Base-by-base conservation (phyloP, 441 rosid genomes). In the Geranium incanum region DNA sequence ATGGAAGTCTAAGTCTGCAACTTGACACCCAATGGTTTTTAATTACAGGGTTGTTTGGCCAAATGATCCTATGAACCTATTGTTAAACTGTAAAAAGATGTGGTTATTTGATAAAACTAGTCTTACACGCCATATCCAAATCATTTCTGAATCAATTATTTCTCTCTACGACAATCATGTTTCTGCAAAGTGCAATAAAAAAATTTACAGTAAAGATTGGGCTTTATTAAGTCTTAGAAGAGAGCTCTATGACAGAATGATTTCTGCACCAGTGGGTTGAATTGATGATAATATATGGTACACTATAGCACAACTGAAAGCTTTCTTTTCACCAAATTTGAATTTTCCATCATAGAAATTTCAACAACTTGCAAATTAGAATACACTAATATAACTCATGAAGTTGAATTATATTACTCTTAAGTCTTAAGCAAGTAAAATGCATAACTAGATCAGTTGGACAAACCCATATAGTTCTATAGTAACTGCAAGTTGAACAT, bases 11-110 rank as follows among this genome's bases (percentile, higher is more conserved):
- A 21, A 7, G 3, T 8, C 12, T 60, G 28, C 64, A 60, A 60
- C 36, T 19, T 21, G 33, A 60, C 13, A 8, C 36, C 36, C 66
- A 21, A 60, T 60, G 66, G 13, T 21, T 48, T 11, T 48, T 48
- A 60, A 7, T 5, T 18, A 59, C 64, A 59, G 64, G 15, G 19
- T 59, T 6, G 64, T 59, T 18, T 19, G 64, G 64, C 33, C 64
- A 59, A 59, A 59, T 59, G 64, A 55, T 55, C 5, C 15, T n/a
- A 55, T 55, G 62, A 55, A 59, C 33, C 66, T 6, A 8, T 60
- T 19, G 66, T 60, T 60, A 36, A 60, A 21, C 66, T 21, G 64
- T 21, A 19, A 60, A 2, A 60, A 60, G 36, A 21, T 60, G 36
- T 9, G 1, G 8, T 6, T 1, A 6, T 60, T 60, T 19, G 36